A percentile compares a stretch with the other conserved stretches of the same genome.
These are phyloP conservation scores for Zopfia rhizophila DNA, from an alignment of 2,329 filamentous ascomycete species.

Conservation along the genomic window DNA sequence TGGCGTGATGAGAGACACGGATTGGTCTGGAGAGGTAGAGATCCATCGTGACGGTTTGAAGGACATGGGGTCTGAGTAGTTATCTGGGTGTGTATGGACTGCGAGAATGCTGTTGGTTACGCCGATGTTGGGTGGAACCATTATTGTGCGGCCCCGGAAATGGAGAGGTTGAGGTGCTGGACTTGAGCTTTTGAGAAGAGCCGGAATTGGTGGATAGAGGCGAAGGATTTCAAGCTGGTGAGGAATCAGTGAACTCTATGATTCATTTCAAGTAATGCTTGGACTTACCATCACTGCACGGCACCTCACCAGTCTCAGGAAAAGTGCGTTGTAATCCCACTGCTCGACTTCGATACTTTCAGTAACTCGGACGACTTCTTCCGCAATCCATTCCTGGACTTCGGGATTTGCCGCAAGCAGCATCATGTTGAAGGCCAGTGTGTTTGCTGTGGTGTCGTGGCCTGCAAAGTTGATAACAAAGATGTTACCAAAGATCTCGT, in stretches of 20 bases:
- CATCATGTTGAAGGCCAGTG: constrained; percentile 54
- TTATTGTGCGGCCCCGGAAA: constrained; percentile 5
- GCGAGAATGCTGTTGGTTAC: constrained; percentile 33
- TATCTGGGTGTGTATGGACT: constrained; percentile 40
- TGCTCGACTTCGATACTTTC: constrained; percentile 32
- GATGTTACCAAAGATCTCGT: constrained; percentile 62
- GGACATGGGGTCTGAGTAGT: constrained; percentile 29
- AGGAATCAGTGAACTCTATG: constrained; percentile 2
- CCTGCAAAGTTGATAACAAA: constrained; percentile 63
- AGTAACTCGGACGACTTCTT: constrained; percentile 48
- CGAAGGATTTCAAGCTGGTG: constrained; percentile 56
- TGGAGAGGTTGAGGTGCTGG: neutral
- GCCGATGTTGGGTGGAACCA: constrained; percentile 20
- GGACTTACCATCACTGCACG: constrained; percentile 41
- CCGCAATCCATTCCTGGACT: constrained; percentile 58
- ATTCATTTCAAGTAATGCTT: neutral
- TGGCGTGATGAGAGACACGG: constrained; percentile 10
- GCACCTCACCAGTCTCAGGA: constrained; percentile 56
- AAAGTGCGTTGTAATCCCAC: constrained; percentile 51
- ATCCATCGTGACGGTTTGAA: constrained; percentile 48
- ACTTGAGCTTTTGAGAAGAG: constrained; percentile 40
- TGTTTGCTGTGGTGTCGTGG: constrained; percentile 62
- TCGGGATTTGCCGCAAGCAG: constrained; percentile 58
- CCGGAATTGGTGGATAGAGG: constrained; percentile 50
- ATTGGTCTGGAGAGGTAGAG: neutral